Evolutionary conservation across 441 rosid species (phyloP).

Genomic region (Francoa sonchifolia): DNA sequence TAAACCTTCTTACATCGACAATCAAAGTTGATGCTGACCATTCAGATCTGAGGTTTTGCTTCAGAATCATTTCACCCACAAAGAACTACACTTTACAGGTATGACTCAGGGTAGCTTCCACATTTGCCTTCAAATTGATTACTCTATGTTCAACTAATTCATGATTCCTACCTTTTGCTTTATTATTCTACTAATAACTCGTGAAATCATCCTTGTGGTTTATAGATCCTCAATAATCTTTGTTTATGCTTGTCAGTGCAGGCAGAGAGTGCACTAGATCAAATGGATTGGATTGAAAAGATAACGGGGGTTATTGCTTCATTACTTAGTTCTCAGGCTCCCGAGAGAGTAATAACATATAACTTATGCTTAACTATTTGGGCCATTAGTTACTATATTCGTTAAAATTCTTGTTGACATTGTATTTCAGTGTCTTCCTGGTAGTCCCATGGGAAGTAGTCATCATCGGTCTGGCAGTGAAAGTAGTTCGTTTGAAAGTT

Average conservation of each 20-base stretch:
- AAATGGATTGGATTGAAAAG: slow-evolving; percentile 99
- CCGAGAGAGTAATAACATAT: slow-evolving; percentile 57
- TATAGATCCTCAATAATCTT: slow-evolving; percentile 27
- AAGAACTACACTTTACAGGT: slow-evolving; percentile 99
- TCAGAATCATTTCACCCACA: slow-evolving; percentile 95
- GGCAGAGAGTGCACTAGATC: slow-evolving; percentile 98
- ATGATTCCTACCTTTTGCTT: slow-evolving; percentile 5
- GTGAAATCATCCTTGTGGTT: background rate
- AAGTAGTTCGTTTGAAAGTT: slow-evolving; percentile 97
- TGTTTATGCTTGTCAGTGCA: slow-evolving; percentile 73
- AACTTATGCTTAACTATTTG: slow-evolving; percentile 7
- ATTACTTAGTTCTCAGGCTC: slow-evolving; percentile 91
- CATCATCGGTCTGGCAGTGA: slow-evolving; percentile 98
- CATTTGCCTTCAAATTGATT: slow-evolving; percentile 5
- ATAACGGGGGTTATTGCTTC: slow-evolving; percentile 99
- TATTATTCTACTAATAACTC: slow-evolving; percentile 1
- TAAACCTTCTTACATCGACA: slow-evolving; percentile 96
- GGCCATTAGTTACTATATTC: slow-evolving; percentile 12
- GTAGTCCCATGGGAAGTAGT: slow-evolving; percentile 86
- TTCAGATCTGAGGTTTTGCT: slow-evolving; percentile 95
- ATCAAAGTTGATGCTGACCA: slow-evolving; percentile 95
- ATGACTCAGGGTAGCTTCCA: slow-evolving; percentile 19
- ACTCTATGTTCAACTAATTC: background rate
- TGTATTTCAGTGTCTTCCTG: slow-evolving; percentile 55
- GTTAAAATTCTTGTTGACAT: slow-evolving; percentile 16